Base-by-base conservation (phyloP, 176 grass and related monocot species). In the Zoysia japonica region DNA sequence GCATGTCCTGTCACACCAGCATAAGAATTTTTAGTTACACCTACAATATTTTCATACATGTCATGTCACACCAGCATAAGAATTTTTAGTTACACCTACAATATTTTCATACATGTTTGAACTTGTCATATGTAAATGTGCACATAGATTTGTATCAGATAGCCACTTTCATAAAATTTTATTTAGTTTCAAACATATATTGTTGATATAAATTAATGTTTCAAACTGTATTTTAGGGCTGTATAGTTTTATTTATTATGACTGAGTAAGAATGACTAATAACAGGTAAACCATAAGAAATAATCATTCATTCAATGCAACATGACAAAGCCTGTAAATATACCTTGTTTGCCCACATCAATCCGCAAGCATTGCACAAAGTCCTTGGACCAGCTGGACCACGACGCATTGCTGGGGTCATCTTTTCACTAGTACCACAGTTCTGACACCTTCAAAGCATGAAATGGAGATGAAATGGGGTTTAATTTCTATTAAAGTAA, bases 341-440 rank as follows among this genome's bases (percentile, higher is more conserved):
- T 76, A 93, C 94, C 88, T 97, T 97, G 86, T 97, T 97, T 47
- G 94, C 91, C 91, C 94, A 97, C 90, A 91, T 93, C 73, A 97
- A 87, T 79, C 94, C 94, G 88, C 91, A 97, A 67, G 94, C 94
- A 72, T 97, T 97, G 86, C 91, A 97, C 71, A 97, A 61, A 14
- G 94, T 93, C 85, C 94, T 97, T 73, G 94, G 94, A 69, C 94
- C 94, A 77, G 81, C 88, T 75, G 94, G 94, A 81, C 94, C 94
- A 83, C 94, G 94, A 68, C 91, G 94, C 94, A 97, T 93, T 63
- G 94, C 85, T 46, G 91, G 94, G 65, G 94, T 97, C 86, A 80
- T 84, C 46, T 91, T 90, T 79, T 90, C 91, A 89, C 88, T 91
- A 84, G 92, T 89, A 6, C 91, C 94, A 41, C 94, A 97, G 80